Percentiles rank a stretch among this genome's conserved stretches.
phyloP scores from a whole-genome alignment of 805 yeast species.

The Candida sonorensis region DNA sequence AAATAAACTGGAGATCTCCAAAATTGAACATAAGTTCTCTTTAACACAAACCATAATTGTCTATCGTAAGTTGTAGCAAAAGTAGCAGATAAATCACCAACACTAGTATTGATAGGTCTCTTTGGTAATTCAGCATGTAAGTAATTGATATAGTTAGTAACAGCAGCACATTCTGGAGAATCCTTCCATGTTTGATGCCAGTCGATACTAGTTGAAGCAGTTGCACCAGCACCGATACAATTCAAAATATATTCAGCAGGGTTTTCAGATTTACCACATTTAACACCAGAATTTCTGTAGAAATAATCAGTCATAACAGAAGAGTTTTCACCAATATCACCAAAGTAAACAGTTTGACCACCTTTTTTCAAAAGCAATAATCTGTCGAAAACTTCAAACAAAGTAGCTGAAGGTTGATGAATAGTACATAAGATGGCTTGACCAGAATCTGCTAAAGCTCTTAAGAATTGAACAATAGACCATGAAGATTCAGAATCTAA shows the following conservation, averaged over 20 bases:
- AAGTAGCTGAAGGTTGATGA: conserved; percentile 42
- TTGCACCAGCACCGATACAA: conserved; percentile 78
- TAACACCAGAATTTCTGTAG: conserved; percentile 52
- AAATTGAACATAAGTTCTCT: conserved; percentile 34
- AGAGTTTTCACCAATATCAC: conserved; percentile 45
- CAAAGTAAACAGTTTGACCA: conserved; percentile 47
- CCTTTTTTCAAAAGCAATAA: conserved; percentile 42
- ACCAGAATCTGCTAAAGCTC: conserved; percentile 43
- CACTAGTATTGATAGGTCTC: conserved; percentile 18
- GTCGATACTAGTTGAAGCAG: conserved; percentile 52
- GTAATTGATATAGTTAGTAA: conserved; percentile 26
- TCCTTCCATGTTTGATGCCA: conserved; percentile 61
- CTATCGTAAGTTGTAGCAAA: conserved; percentile 43
- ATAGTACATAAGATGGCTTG: conserved; percentile 52
- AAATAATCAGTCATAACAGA: conserved; percentile 37
- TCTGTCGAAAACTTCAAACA: conserved; percentile 38
- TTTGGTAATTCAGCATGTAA: conserved; percentile 22
- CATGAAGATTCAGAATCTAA: conserved; percentile 52
- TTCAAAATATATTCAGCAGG: conserved; percentile 74
- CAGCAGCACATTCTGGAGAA: conserved; percentile 25
- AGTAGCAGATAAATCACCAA: conserved; percentile 22
- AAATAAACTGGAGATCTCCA: conserved; percentile 48
- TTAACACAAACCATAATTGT: conserved; percentile 30
- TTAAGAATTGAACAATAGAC: conserved; percentile 47
- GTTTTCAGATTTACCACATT: conserved; percentile 55